Base-by-base conservation (phyloP, 495 filamentous ascomycete genomes). In the Annulohypoxylon nitens region DNA sequence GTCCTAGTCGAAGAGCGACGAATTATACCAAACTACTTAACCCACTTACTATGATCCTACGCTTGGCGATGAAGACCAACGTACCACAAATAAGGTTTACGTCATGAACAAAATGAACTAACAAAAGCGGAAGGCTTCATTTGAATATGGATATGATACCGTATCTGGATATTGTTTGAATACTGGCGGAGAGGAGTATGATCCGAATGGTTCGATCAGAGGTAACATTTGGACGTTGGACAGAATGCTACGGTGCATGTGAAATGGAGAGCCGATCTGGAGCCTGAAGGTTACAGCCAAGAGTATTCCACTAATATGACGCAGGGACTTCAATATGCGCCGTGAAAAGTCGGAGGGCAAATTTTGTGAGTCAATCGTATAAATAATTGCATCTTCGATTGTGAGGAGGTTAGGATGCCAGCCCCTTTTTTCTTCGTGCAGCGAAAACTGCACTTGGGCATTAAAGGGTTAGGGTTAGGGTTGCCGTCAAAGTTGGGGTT, bases 71-170 rank as follows among this genome's bases (percentile, higher is more conserved):
- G 43, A 20, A 20, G 43, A 7, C 43, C 8, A 20, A 47, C n/a
- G n/a, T 47, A 47, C n/a, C 16, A 9, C 1, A 2, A 5, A 47
- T 8, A 2, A 16, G 43, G 43, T 1, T 4, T 47, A 47, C 43
- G 43, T 47, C 43, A 47, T 9, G 43, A 47, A 47, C 30, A 47
- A 47, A 47, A 5, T 8, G 5, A 47, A 47, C 43, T 47, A 47
- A 47, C 43, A 47, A 47, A 47, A 47, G 16, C 12, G 16, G 43
- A 47, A 47, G 43, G 43, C 43, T 47, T 47, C 43, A 47, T 47
- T 47, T 47, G 16, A 47, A 20, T 47, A 47, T 47, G n/a, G 16
- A n/a, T 6, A 47, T 20, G 16, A 20, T 47, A 47, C 43, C 43
- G n/a, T 20, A 47, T 47, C 3, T 5, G 43, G 43, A 47, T 18